These are phyloP conservation scores for Trichoderma polysporum DNA, from an alignment of 2,329 filamentous ascomycete genomes.

Conservation along the genomic window DNA sequence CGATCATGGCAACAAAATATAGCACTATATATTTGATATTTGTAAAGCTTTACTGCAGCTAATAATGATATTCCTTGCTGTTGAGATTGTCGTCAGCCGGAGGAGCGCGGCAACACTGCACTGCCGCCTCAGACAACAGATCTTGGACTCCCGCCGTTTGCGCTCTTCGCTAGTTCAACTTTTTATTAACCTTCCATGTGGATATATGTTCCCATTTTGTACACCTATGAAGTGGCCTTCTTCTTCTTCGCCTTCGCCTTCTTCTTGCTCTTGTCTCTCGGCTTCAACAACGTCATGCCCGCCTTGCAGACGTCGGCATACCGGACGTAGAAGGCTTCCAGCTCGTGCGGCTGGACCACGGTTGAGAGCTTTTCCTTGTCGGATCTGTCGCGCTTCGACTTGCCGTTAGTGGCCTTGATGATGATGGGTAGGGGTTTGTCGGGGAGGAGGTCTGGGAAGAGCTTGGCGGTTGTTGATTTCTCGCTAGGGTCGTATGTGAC, in stretches of 20 bases:
- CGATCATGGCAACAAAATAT: not conserved
- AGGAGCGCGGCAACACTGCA: not conserved
- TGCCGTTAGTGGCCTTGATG: constrained; percentile 82
- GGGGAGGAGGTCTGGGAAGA: constrained; percentile 60
- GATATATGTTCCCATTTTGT: not conserved
- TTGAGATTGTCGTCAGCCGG: not conserved
- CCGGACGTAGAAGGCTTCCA: constrained; percentile 77
- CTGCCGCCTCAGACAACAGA: not conserved
- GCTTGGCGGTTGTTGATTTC: constrained; percentile 44
- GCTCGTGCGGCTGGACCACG: constrained; percentile 69
- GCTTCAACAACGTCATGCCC: constrained; percentile 88
- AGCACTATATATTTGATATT: not conserved
- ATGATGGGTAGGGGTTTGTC: constrained; percentile 67
- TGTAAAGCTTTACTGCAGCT: not conserved
- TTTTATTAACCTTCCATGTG: not conserved
- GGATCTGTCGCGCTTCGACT: constrained; percentile 56
- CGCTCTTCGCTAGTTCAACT: not conserved
- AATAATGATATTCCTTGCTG: not conserved
- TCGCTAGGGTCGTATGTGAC: constrained; percentile 47
- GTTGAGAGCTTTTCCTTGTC: constrained; percentile 77
- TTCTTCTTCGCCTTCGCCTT: constrained; percentile 76
- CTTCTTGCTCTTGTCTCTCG: constrained; percentile 85
- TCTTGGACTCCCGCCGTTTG: not conserved
- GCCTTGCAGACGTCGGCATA: constrained; percentile 92
- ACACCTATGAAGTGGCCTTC: constrained; percentile 42